Percentiles rank a stretch among this genome's conserved stretches.
These are phyloP conservation scores for Alternaria triticimaculans DNA, from an alignment of 2,329 filamentous ascomycete genomes.

Conservation along the genomic window DNA sequence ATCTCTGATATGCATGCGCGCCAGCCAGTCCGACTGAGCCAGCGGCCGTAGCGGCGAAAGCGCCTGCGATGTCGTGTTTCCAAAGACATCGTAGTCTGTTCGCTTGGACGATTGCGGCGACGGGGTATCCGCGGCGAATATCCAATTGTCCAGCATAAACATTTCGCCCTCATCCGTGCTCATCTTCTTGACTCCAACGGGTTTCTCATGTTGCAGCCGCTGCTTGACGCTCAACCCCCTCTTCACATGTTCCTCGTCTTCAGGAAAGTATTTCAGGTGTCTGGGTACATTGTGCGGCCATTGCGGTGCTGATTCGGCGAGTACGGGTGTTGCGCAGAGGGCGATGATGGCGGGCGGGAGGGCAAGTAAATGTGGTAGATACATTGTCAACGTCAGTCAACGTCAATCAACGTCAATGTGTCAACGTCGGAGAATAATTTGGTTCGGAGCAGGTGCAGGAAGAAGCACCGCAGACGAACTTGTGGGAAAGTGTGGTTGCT, in stretches of 20 bases:
- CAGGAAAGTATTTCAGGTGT: conserved; percentile 56
- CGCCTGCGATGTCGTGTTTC: conserved; percentile 31
- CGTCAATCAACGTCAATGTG: not conserved
- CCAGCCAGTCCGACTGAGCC: conserved; percentile 36
- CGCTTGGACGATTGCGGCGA: conserved; percentile 6
- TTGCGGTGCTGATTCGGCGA: conserved; percentile 37
- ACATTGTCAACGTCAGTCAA: conserved; percentile 23
- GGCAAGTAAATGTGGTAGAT: conserved; percentile 34
- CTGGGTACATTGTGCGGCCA: conserved; percentile 57
- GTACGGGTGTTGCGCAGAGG: conserved; percentile 29
- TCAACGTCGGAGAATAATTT: not conserved
- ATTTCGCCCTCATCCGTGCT: conserved; percentile 73
- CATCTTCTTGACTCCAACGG: conserved; percentile 75
- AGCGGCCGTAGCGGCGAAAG: conserved; percentile 38
- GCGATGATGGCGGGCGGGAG: conserved; percentile 40
- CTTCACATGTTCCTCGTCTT: conserved; percentile 54
- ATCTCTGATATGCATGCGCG: conserved; percentile 48
- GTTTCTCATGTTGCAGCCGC: conserved; percentile 52
- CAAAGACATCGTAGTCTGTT: conserved; percentile 12
- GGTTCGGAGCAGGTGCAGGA: conserved; percentile 14
- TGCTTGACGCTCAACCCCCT: conserved; percentile 51
- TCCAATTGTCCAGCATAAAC: conserved; percentile 72
- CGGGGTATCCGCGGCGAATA: conserved; percentile 47
- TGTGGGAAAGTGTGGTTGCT: not conserved
- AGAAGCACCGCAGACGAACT: conserved; percentile 15